A percentile compares a stretch with the other conserved stretches of the same genome.
phyloP scores from a whole-genome alignment of 2,329 filamentous ascomycete genomes.

The Fusarium piperis region DNA sequence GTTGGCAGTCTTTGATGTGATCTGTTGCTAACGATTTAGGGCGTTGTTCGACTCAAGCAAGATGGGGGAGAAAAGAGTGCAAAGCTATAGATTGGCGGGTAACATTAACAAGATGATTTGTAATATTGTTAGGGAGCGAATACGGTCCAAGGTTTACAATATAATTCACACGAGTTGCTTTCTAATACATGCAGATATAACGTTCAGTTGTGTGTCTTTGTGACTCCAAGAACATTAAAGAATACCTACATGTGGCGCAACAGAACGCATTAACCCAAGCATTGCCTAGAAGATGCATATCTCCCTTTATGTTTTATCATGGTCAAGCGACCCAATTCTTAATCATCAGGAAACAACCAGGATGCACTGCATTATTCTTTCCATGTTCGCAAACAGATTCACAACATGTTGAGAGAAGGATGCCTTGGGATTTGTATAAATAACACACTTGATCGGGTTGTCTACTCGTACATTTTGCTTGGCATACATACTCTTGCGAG shows the following conservation, averaged over 20 bases:
- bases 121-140: neutral
- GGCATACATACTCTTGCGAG: neutral
- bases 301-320: neutral
- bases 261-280: neutral
- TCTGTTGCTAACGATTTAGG: constrained; percentile 46
- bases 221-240: neutral
- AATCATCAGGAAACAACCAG: neutral
- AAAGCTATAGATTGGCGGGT: constrained; percentile 43
- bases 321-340: neutral
- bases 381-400: neutral
- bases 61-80: constrained; percentile 46
- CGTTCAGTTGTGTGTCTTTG: neutral
- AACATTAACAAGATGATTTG: neutral
- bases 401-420: neutral
- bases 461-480: neutral
- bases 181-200: neutral
- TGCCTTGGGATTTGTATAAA: neutral
- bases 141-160: neutral
- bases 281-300: neutral
- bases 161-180: neutral
- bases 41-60: constrained; percentile 61
- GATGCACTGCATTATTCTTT: neutral
- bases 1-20: neutral
- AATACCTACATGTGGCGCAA: neutral
- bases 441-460: neutral